These are phyloP conservation scores for Podila epicladia DNA, from an alignment of 192 early-diverging fungal species.

Conservation along the genomic window DNA sequence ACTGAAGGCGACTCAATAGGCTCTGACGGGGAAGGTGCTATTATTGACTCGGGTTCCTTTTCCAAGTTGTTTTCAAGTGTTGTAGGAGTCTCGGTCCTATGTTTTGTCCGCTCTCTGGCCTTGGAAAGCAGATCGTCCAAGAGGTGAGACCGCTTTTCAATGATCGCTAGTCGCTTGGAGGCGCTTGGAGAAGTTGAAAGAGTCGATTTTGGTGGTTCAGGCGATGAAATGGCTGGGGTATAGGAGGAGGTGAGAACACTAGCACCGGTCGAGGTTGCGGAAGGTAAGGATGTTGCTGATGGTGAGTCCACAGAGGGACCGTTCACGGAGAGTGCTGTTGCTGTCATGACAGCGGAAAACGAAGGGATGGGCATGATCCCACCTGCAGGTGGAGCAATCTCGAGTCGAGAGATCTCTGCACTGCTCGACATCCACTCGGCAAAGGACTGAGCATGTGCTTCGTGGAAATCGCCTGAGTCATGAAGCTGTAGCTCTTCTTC, in stretches of 20 bases:
- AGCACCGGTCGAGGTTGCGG: conserved; percentile 4
- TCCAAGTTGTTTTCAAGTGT: background rate
- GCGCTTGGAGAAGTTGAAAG: conserved; percentile 11
- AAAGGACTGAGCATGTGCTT: conserved; percentile 44
- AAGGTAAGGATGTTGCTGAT: conserved; percentile 13
- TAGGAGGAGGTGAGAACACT: conserved; percentile 47
- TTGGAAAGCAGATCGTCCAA: conserved; percentile 24
- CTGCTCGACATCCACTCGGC: conserved; percentile 53
- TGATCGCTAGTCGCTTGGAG: conserved; percentile 7
- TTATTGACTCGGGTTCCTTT: conserved; percentile 9
- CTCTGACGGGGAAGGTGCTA: background rate
- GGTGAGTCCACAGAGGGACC: background rate
- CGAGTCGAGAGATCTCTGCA: conserved; percentile 45
- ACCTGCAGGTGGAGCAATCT: conserved; percentile 27
- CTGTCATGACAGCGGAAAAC: conserved; percentile 15
- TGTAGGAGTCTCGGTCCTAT: conserved; percentile 4
- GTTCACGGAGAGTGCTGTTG: background rate
- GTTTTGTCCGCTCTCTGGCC: conserved; percentile 27
- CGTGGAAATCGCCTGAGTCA: conserved; percentile 29
- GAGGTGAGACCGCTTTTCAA: conserved; percentile 32
- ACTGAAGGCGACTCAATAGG: background rate
- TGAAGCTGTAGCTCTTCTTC: conserved; percentile 35
- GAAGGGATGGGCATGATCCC: conserved; percentile 9
- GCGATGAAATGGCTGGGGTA: conserved; percentile 28
- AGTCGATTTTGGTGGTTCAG: conserved; percentile 9